These are phyloP conservation scores for Pestalotiopsis sp. DNA, from an alignment of 2,329 filamentous ascomycete genomes.

Conservation along the genomic window DNA sequence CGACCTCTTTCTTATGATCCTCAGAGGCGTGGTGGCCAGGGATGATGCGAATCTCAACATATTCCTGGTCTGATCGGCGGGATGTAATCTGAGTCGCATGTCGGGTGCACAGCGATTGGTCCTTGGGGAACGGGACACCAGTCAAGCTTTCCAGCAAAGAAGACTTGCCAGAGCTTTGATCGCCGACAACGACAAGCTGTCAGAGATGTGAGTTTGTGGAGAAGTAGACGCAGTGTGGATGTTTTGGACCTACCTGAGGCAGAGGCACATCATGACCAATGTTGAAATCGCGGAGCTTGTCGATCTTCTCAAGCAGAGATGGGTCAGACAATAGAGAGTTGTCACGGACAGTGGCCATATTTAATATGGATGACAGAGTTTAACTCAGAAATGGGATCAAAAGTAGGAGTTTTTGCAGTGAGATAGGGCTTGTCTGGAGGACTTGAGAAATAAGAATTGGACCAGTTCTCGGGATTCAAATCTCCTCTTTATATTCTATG, in stretches of 20 bases:
- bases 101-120: constrained; percentile 25
- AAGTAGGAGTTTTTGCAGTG: not conserved
- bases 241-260: constrained; percentile 17
- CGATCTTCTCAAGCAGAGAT: constrained; percentile 23
- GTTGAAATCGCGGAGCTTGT: constrained; percentile 28
- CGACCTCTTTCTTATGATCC: not conserved
- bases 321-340: constrained; percentile 2
- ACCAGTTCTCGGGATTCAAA: no score
- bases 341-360: not conserved
- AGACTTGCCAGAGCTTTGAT: constrained; percentile 76
- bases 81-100: constrained; percentile 28
- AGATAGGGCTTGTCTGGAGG: no score
- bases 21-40: constrained; percentile 9
- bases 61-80: constrained; percentile 6
- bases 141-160: constrained; percentile 66
- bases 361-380: not conserved
- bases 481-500: no score
- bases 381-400: not conserved
- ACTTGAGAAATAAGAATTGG: no score
- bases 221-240: not conserved
- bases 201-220: not conserved
- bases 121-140: constrained; percentile 28
- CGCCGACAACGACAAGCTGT: constrained; percentile 73
- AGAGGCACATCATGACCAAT: constrained; percentile 27
- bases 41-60: constrained; percentile 12